Percentiles rank a stretch among this genome's conserved stretches.
Conservation (phyloP, 345 rosid species). For the thale cress (Arabidopsis thaliana) region TAIR10.1 NC_003075.7:1222001-1222500, state of each 20-base stretch:
- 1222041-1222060: conserved; percentile 65
- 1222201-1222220: conserved; percentile 68
- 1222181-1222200: conserved; percentile 66
- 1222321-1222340: conserved; percentile 80
- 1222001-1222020: conserved; percentile 72
- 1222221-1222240: conserved; percentile 66
- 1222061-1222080: conserved; percentile 62
- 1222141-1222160: conserved; percentile 68
- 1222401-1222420: conserved; percentile 74
- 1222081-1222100: conserved; percentile 74
- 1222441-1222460: conserved; percentile 62
- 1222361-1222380: conserved; percentile 58
- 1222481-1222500: conserved; percentile 61
- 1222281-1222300: conserved; percentile 63
- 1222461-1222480: conserved; percentile 65
- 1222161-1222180: conserved; percentile 73
- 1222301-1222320: conserved; percentile 68
- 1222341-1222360: conserved; percentile 62
- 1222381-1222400: conserved; percentile 53
- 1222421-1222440: conserved; percentile 67
- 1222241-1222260: conserved; percentile 64
- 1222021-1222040: conserved; percentile 72
- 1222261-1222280: conserved; percentile 58
- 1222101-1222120: conserved; percentile 76
- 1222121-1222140: conserved; percentile 66